Evolutionary conservation across 1,284 basidiomycete species (phyloP), one percentile per base, ranked within the genome.

Genomic region (Neolentinus lepideus): DNA sequence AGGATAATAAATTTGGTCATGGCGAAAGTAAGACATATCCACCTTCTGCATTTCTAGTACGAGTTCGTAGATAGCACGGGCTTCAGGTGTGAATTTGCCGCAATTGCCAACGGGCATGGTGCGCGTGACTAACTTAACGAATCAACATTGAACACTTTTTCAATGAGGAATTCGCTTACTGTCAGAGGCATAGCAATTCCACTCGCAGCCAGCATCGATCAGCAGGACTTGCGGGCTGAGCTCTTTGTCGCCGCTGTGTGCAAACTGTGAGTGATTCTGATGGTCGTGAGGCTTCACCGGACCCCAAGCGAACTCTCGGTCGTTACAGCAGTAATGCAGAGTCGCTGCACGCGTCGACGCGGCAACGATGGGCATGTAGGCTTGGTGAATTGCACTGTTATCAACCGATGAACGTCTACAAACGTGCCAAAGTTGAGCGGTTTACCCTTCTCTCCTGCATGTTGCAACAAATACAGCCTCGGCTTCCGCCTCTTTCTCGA

Each of bases 181-280:
- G 65, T 93, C 90, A 0, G 86, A 80, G 0, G 87, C 88, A 62
- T 93, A 90, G 67, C 83, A 88, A 47, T 84, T 76, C 85, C 84
- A 94, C 71, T 97, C 94, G 64, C 92, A 93, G 0, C 93, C 92
- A 1, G 93, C 93, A 64, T 97, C 94, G 58, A 96, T 93, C 38
- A 96, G 80, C 3, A 97, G 75, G 2, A 94, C 87, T 67, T 94
- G 91, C 0, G 92, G 88, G 10, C 73, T 66, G 35, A 90, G 63
- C 10, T 76, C 69, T 51, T 74, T 76, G 14, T 66, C 61, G 24
- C 14, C n/a, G 24, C 24, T 16, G 4, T 25, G 16, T 29, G 24
- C 12, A 53, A 88, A 70, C 0, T 71, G 67, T 27, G 77, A 73
- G 22, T 66, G 68, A 64, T 88, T 85, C 29, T 75, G 63, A 53